Percentiles rank a stretch among this genome's conserved stretches.
Conservation (phyloP, 2,329 filamentous ascomycete genomes). For the Chalaropsis ovoidea region DNA sequence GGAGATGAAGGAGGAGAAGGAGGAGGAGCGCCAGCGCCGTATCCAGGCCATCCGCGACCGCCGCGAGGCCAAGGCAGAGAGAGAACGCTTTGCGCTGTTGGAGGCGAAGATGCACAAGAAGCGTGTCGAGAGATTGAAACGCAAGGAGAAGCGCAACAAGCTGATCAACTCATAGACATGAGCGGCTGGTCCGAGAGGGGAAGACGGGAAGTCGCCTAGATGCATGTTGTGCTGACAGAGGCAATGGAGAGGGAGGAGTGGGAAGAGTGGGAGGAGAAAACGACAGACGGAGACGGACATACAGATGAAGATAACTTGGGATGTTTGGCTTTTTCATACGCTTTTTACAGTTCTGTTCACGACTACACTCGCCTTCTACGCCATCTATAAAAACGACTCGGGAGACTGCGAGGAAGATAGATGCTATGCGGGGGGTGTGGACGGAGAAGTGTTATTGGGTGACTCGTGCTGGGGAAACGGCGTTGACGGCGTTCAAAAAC, state of each 20-base stretch:
- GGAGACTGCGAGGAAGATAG: background rate
- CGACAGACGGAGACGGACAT: background rate
- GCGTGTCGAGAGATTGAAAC: slow-evolving; percentile 82
- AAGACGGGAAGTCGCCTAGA: slow-evolving; percentile 13
- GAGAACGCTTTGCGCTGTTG: slow-evolving; percentile 83
- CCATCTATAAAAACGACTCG: background rate
- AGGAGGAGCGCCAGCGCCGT: slow-evolving; percentile 73
- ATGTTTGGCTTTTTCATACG: slow-evolving; percentile 16
- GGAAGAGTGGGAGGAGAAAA: too few relatives aligned
- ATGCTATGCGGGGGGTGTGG: background rate
- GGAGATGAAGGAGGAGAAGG: slow-evolving; percentile 93
- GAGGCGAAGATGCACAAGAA: slow-evolving; percentile 97
- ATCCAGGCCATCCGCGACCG: slow-evolving; percentile 76
- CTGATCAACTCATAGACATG: slow-evolving; percentile 52
- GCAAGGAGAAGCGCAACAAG: slow-evolving; percentile 94
- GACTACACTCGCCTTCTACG: background rate
- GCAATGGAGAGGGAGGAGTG: background rate
- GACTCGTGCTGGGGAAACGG: slow-evolving; percentile 17
- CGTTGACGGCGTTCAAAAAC: slow-evolving; percentile 22
- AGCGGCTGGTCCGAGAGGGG: background rate
- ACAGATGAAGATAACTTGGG: background rate
- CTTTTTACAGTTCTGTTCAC: slow-evolving; percentile 5
- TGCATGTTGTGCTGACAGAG: background rate
- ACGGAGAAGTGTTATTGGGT: background rate
- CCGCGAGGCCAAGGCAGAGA: slow-evolving; percentile 81